Evolutionary conservation across 2,329 filamentous ascomycete genomes (phyloP), one percentile per base, ranked within the genome.

Genomic region (Ilyonectria mors-panacis): DNA sequence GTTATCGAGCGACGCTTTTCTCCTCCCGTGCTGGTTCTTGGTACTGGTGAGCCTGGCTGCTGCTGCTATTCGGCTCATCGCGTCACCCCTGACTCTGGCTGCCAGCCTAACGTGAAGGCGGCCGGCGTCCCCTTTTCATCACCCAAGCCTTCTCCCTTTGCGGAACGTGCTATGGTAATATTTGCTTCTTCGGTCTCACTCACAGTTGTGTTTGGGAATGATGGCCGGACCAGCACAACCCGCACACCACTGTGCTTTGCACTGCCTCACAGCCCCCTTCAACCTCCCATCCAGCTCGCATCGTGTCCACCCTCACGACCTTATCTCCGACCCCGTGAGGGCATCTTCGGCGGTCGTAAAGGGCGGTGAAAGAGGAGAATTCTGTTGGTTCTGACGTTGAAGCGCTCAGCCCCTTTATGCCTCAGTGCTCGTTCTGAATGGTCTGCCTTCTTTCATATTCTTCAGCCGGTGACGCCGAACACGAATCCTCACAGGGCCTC

Each of bases 321-420:
- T 53, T n/a, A 53, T 53, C n/a, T 12, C 30, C n/a, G 30, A n/a
- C 30, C n/a, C 12, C 17, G n/a, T 15, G 50, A 53, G 50, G n/a
- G 13, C 28, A 33, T 53, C 50, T 33, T 53, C 17, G 30, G n/a
- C 30, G 13, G 12, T 35, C n/a, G 5, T 35, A 35, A 53, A 53
- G 50, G 30, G 50, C 50, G 50, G 50, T 53, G 50, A 35, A 53
- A 30, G 50, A 35, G 12, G 48, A 53, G 10, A n/a, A 35, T 53
- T 28, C 28, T 51, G 50, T 53, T 53, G 50, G 50, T 23, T 53
- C 50, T 23, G 50, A 6, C n/a, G 30, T 17, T 19, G n/a, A 35
- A 35, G 17, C 35, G n/a, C 50, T 53, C 50, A 53, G 50, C 50
- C 50, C 28, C 50, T 53, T 30, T 6, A 8, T 35, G n/a, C 3